A percentile compares a stretch with the other conserved stretches of the same genome.
Conservation (phyloP, 768 basidiomycete species). For the Trametes meyenii region DNA sequence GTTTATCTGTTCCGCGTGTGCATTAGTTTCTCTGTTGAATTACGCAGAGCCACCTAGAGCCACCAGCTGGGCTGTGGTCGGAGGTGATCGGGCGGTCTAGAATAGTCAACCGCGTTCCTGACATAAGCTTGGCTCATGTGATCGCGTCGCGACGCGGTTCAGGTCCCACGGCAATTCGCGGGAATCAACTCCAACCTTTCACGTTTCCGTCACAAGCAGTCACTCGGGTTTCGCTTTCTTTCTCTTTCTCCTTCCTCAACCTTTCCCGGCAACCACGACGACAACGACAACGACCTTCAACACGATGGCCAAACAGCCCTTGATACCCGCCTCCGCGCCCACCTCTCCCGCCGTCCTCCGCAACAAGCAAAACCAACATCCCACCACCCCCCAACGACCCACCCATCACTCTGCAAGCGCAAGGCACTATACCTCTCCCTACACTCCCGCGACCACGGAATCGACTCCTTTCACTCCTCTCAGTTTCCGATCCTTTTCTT, state of each 20-base stretch:
- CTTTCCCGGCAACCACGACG: conserved; percentile 27
- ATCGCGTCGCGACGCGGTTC: conserved; percentile 25
- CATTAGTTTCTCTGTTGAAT: too few relatives aligned
- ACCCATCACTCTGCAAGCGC: conserved; percentile 30
- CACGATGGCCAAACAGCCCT: conserved; percentile 32
- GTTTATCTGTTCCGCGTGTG: too few relatives aligned
- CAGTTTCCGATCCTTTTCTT: conserved; percentile 64
- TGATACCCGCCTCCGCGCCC: conserved; percentile 46
- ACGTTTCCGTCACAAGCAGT: conserved; percentile 24
- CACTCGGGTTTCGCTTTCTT: conserved; percentile 3
- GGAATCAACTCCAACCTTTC: conserved; percentile 23
- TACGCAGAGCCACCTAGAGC: too few relatives aligned
- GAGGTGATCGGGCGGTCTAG: too few relatives aligned
- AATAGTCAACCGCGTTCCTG: conserved; percentile 12
- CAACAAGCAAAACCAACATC: conserved; percentile 40
- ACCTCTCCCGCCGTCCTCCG: conserved; percentile 46
- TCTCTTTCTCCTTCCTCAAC: conserved; percentile 16
- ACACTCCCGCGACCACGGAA: conserved; percentile 55
- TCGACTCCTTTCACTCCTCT: conserved; percentile 70
- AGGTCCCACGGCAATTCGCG: conserved; percentile 21
- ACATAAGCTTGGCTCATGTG: conserved; percentile 19
- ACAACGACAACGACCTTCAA: conserved; percentile 24
- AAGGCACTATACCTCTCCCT: conserved; percentile 57
- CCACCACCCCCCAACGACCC: conserved; percentile 68
- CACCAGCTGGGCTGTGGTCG: too few relatives aligned